Evolutionary conservation across 129 eudicot species (phyloP), one percentile per base, ranked within the genome.

Genomic region (Pittosporum tobira): DNA sequence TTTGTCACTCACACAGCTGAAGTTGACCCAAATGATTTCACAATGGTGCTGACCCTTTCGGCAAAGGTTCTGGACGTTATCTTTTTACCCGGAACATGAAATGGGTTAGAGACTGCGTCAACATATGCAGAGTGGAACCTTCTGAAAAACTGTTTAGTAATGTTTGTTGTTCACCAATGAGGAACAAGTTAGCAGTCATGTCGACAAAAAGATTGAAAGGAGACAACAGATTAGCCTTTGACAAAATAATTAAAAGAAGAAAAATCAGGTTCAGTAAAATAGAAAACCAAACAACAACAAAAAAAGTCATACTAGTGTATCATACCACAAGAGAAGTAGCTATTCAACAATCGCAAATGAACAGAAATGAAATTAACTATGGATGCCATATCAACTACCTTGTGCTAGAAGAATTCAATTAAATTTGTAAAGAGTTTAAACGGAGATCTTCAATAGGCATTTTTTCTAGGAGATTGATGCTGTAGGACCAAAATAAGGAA

Each of bases 81-180:
- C 81, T 93, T 93, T 69, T 93, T 93, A 38, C 99, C 99, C 1
- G 96, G 99, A 48, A 93, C 85, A 48, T 93, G 96, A 78, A 93
- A 93, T 48, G 99, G 99, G 64, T 93, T 93, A 5, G 96, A 87
- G 40, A 93, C 96, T 0, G 99, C 99, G 57, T 93, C 94, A 58
- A 84, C 88, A 63, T 84, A 93, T 45, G 96, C 96, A 48, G 99
- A 66, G 59, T 93, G 99, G 70, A 93, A 93, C 80, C 82, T 81
- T 75, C 94, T 84, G 78, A 81, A 87, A 69, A 93, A 87, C 99
- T 93, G 81, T 54, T 71, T 8, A 55, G 64, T 40, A 56, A 56
- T 18, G 10, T 55, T n/a, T 48, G 10, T 15, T 36, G 18, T n/a
- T 34, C 18, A 29, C 34, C 34, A 29, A 66, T 22, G 64, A 14